Evolutionary conservation across 1,139 yeast species (phyloP), one percentile per base, ranked within the genome.

Genomic region (Debaryomyces fabryi): DNA sequence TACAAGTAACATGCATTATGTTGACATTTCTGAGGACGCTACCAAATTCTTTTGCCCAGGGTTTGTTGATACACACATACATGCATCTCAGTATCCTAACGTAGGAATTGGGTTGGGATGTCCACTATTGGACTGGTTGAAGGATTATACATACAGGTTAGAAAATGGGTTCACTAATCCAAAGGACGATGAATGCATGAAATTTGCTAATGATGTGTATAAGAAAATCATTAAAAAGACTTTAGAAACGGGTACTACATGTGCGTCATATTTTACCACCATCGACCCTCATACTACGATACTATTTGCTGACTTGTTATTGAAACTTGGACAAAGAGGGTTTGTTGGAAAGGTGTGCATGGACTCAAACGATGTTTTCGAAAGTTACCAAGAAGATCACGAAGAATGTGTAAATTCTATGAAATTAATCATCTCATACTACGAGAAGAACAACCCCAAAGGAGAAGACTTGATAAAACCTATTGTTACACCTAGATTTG

Each of bases 81-180:
- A 93, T 65, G 97, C 98, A 0, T 87, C 98, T 4, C 99, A 93
- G 68, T 93, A 83, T 64, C 97, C 98, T n/a, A 93, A 93, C 65
- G 78, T 82, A 44, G 98, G 98, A 1, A 82, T 93, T 36, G 95
- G 96, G 52, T 91, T 96, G 41, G 88, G 86, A 52, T 74, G 88
- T 1, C 95, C 96, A 1, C 73, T 93, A 45, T 73, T 93, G 47
- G 96, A 92, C 54, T 93, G 99, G 99, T 76, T 93, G 44, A 79
- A 82, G 33, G 82, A 79, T 20, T 91, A 89, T 64, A 93, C 99
- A 0, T 93, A 92, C 72, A 96, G 97, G 0, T 66, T 92, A 49
- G 99, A 93, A 64, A 73, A 86, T 10, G 57, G 63, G 36, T 74
- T 73, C 55, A 60, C 65, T 13, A 57, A 56, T 27, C 27, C 50